Evolutionary conservation across 495 filamentous ascomycete genomes (phyloP).

Genomic region (Penicillium manginii): DNA sequence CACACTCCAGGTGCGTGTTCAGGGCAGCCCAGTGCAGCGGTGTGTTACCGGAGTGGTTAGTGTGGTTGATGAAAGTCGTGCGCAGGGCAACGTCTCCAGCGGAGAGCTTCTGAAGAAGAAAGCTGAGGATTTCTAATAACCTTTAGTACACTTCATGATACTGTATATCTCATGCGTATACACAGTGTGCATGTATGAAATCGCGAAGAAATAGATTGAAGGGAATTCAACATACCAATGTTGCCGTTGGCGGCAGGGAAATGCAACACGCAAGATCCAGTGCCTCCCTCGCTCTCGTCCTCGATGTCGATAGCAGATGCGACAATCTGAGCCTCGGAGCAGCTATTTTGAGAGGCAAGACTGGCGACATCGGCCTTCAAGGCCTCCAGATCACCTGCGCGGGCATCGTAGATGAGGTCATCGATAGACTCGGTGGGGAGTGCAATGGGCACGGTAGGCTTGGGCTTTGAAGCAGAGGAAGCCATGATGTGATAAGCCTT

Average conservation of each 20-base stretch:
- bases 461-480: slow-evolving; percentile 25
- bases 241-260: slow-evolving; percentile 92
- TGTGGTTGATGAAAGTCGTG: slow-evolving; percentile 61
- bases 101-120: slow-evolving; percentile 45
- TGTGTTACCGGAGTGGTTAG: slow-evolving; percentile 83
- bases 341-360: slow-evolving; percentile 58
- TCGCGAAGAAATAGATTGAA: not conserved
- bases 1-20: slow-evolving; percentile 80
- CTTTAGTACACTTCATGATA: not conserved
- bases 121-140: slow-evolving; percentile 51
- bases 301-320: slow-evolving; percentile 67
- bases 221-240: slow-evolving; percentile 54
- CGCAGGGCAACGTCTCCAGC: slow-evolving; percentile 34
- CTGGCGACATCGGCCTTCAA: slow-evolving; percentile 62
- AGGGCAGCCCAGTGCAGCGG: slow-evolving; percentile 89
- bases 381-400: slow-evolving; percentile 72
- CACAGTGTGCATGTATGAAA: not conserved
- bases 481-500: slow-evolving; percentile 1
- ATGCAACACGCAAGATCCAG: slow-evolving; percentile 65
- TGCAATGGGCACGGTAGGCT: slow-evolving; percentile 37
- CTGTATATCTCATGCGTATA: not conserved
- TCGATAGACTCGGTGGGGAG: slow-evolving; percentile 78
- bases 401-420: slow-evolving; percentile 84
- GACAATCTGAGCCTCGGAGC: slow-evolving; percentile 60
- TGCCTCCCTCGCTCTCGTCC: slow-evolving; percentile 63